A percentile compares a stretch with the other conserved stretches of the same genome.
Evolutionary conservation across 257 asterid genomes (phyloP).

Genomic region (Nicotiana undulata): DNA sequence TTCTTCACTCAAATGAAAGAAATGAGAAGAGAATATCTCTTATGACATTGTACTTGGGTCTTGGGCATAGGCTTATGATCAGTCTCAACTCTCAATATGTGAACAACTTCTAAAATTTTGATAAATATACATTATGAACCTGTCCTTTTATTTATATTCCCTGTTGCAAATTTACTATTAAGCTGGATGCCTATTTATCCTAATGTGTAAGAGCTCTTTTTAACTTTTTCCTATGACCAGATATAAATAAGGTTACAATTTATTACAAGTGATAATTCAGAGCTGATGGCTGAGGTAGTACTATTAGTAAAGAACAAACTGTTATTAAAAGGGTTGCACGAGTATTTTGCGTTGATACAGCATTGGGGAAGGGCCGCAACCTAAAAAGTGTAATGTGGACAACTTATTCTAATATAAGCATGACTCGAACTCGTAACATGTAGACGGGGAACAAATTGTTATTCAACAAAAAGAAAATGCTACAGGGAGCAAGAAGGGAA

Average conservation of each 20-base stretch:
- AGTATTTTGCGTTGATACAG: too few species aligned
- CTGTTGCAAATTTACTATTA: background rate
- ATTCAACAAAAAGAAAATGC: background rate
- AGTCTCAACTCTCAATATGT: background rate
- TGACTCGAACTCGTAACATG: too few species aligned
- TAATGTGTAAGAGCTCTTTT: background rate
- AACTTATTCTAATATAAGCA: too few species aligned
- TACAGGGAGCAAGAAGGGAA: background rate
- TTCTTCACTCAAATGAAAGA: background rate
- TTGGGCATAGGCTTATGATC: background rate
- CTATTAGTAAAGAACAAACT: background rate
- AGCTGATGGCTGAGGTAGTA: background rate
- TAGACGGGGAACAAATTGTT: too few species aligned
- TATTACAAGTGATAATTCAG: background rate
- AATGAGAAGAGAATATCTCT: background rate
- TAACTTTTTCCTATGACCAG: background rate
- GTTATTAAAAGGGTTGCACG: too few species aligned
- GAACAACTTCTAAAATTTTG: background rate
- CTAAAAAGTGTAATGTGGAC: rapidly evolving
- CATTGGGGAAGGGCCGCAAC: rapidly evolving
- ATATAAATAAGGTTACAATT: too few species aligned
- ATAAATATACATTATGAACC: background rate
- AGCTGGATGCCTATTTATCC: background rate
- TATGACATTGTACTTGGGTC: background rate
- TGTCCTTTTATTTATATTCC: background rate